A percentile compares a stretch with the other conserved stretches of the same genome.
These are phyloP conservation scores for Aschersonia sp. DNA, from an alignment of 2,329 filamentous ascomycete genomes.

Conservation along the genomic window DNA sequence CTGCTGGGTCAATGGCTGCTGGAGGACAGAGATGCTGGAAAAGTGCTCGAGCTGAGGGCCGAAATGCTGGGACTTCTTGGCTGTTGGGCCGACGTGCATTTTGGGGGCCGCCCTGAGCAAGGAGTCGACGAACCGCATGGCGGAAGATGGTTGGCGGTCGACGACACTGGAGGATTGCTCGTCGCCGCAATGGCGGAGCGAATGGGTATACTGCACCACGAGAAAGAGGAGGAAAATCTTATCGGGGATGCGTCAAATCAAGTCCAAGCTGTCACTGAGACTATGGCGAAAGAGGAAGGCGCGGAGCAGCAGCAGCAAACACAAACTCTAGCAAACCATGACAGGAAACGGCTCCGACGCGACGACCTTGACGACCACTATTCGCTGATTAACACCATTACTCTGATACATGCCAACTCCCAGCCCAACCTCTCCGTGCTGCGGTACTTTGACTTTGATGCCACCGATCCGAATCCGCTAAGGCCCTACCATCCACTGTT, in stretches of 20 bases:
- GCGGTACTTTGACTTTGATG: slow-evolving; percentile 80
- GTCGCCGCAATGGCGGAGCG: slow-evolving; percentile 76
- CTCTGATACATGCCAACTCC: slow-evolving; percentile 64
- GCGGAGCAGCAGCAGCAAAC: not conserved
- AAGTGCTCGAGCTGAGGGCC: slow-evolving; percentile 74
- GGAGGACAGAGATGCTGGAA: slow-evolving; percentile 63
- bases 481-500: slow-evolving; percentile 62
- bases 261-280: not conserved
- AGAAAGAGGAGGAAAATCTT: slow-evolving; percentile 13
- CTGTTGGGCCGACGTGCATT: slow-evolving; percentile 85
- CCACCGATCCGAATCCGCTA: slow-evolving; percentile 42
- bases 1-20: slow-evolving; percentile 64
- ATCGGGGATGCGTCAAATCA: not conserved
- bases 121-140: slow-evolving; percentile 14
- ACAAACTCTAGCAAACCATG: slow-evolving; percentile 4
- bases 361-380: slow-evolving; percentile 50
- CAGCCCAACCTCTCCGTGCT: slow-evolving; percentile 81
- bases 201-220: slow-evolving; percentile 62
- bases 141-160: slow-evolving; percentile 63
- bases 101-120: slow-evolving; percentile 19
- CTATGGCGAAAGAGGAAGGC: no score
- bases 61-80: slow-evolving; percentile 70
- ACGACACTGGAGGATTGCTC: slow-evolving; percentile 74
- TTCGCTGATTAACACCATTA: slow-evolving; percentile 60
- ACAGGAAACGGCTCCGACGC: slow-evolving; percentile 14